Evolutionary conservation across 441 rosid genomes (phyloP).

Genomic region (Pelargonium citronellum): DNA sequence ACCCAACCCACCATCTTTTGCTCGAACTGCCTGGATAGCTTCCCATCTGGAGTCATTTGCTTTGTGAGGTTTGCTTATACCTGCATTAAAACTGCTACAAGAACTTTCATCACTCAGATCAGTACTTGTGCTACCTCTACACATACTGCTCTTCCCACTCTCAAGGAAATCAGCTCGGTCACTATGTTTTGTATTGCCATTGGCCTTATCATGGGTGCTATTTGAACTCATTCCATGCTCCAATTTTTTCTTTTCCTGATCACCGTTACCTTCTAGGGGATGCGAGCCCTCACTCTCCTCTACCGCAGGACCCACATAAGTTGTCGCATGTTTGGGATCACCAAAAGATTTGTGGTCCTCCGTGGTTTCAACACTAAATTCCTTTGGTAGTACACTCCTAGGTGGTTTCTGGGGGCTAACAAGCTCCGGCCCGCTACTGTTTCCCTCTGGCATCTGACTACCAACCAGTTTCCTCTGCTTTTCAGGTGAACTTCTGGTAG

Average conservation of each 20-base stretch:
- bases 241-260: slow-evolving; percentile 24
- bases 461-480: slow-evolving; percentile 28
- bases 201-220: slow-evolving; percentile 62
- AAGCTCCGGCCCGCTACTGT: slow-evolving; percentile 30
- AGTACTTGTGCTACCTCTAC: slow-evolving; percentile 88
- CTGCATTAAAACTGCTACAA: slow-evolving; percentile 85
- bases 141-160: slow-evolving; percentile 76
- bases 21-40: slow-evolving; percentile 77
- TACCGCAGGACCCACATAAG: slow-evolving; percentile 22
- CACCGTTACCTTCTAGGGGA: slow-evolving; percentile 18
- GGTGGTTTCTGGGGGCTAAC: slow-evolving; percentile 25
- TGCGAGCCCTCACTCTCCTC: slow-evolving; percentile 15
- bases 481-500: slow-evolving; percentile 34
- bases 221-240: slow-evolving; percentile 25
- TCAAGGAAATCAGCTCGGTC: slow-evolving; percentile 78
- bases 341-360: slow-evolving; percentile 23
- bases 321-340: slow-evolving; percentile 31
- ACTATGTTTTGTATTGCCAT: slow-evolving; percentile 63
- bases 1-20: slow-evolving; percentile 77
- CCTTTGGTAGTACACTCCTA: slow-evolving; percentile 24
- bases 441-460: slow-evolving; percentile 33
- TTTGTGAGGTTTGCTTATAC: slow-evolving; percentile 88
- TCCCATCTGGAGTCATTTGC: slow-evolving; percentile 98
- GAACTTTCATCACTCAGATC: slow-evolving; percentile 94
- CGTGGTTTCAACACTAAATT: slow-evolving; percentile 15